These are phyloP conservation scores for Dactylellina drechsleri DNA, from an alignment of 2,329 filamentous ascomycete species.

Conservation along the genomic window DNA sequence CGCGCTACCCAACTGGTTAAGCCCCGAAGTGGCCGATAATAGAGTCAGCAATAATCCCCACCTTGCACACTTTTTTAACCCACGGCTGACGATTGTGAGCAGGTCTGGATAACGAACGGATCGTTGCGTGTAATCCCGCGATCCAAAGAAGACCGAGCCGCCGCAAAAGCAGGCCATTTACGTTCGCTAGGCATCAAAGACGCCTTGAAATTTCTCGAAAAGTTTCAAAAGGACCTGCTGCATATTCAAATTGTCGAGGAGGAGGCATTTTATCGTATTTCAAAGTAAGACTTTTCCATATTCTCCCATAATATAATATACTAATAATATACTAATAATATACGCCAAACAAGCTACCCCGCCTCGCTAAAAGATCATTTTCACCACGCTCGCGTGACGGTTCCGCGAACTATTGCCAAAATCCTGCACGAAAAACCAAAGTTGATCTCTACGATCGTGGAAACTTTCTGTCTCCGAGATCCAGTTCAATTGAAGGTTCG, in stretches of 20 bases:
- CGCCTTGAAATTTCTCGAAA: constrained; percentile 71
- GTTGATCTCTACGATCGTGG: constrained; percentile 82
- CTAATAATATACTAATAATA: not conserved
- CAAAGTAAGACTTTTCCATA: constrained; percentile 37
- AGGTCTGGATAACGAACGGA: constrained; percentile 86
- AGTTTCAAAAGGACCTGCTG: constrained; percentile 68
- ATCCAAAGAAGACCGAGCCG: constrained; percentile 59
- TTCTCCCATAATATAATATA: not conserved
- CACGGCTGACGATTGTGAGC: constrained; percentile 13
- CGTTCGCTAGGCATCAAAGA: constrained; percentile 70
- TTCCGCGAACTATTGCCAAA: constrained; percentile 84
- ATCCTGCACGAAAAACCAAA: constrained; percentile 79
- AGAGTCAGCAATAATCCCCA: constrained; percentile 65
- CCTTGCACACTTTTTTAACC: not conserved
- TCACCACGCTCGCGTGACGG: constrained; percentile 77
- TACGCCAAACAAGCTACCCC: constrained; percentile 69
- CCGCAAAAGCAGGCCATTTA: constrained; percentile 56
- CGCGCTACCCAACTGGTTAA: constrained; percentile 87
- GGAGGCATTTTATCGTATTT: constrained; percentile 87
- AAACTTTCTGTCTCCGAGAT: constrained; percentile 92
- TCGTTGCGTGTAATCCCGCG: constrained; percentile 78
- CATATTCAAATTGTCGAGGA: constrained; percentile 80
- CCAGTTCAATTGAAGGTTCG: constrained; percentile 73
- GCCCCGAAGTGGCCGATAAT: constrained; percentile 86
- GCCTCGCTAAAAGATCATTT: constrained; percentile 70